Conservation (phyloP, 2,329 filamentous ascomycete species). For the Cladophialophora bantiana region DNA sequence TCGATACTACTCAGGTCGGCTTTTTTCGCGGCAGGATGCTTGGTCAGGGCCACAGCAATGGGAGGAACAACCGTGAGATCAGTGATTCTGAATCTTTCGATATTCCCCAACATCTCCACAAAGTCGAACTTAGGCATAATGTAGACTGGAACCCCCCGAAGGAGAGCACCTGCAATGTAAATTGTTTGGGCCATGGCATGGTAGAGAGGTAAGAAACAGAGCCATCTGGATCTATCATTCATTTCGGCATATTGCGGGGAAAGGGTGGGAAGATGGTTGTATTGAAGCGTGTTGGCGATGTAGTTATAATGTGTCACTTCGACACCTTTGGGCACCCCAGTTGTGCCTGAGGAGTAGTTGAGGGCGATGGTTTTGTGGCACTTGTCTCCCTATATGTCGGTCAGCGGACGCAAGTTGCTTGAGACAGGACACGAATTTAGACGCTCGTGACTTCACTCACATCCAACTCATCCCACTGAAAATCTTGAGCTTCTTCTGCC, state of each 20-base stretch:
- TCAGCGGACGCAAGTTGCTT: background rate
- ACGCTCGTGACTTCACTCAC: background rate
- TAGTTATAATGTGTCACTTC: constrained; percentile 58
- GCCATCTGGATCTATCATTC: constrained; percentile 6
- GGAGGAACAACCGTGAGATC: constrained; percentile 59
- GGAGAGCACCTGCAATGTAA: constrained; percentile 50
- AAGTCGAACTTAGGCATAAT: constrained; percentile 55
- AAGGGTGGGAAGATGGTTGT: constrained; percentile 16
- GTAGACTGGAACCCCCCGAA: constrained; percentile 73
- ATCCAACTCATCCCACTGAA: constrained; percentile 45
- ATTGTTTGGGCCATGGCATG: constrained; percentile 17
- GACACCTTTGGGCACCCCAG: constrained; percentile 60
- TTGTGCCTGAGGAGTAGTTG: constrained; percentile 61
- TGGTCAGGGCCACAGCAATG: constrained; percentile 47
- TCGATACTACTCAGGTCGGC: constrained; percentile 74
- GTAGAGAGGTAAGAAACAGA: constrained; percentile 24
- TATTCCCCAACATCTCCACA: constrained; percentile 48
- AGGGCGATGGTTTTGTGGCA: constrained; percentile 54
- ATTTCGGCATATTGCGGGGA: background rate
- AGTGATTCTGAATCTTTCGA: constrained; percentile 54
- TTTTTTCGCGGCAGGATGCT: constrained; percentile 57
- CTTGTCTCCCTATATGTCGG: constrained; percentile 40
- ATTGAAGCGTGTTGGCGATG: constrained; percentile 51
- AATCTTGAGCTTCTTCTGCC: constrained; percentile 43
- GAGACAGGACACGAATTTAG: background rate